Evolutionary conservation across 2,329 filamentous ascomycete species (phyloP).

Genomic region (Fusarium odoratissimum): DNA sequence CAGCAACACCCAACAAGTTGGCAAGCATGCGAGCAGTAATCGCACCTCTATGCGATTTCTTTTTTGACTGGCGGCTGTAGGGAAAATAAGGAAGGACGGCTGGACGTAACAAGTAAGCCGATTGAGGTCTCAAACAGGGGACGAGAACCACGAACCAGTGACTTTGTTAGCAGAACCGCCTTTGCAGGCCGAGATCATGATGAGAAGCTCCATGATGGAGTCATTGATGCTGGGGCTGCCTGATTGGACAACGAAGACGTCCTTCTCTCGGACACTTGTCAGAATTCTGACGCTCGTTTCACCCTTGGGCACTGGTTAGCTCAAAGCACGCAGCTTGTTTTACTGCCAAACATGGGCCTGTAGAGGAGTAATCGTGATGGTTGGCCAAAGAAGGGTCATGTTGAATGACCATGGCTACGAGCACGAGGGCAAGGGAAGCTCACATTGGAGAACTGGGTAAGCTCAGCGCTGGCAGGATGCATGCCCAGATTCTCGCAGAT

Average conservation of each 20-base stretch:
- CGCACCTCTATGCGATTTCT: constrained; percentile 95
- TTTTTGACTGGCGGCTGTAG: constrained; percentile 99
- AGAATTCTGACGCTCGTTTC: constrained; percentile 77
- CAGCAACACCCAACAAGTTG: constrained; percentile 91
- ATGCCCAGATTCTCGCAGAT: constrained; percentile 77
- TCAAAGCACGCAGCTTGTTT: constrained; percentile 16
- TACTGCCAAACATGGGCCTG: constrained; percentile 4
- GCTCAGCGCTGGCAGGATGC: constrained; percentile 71
- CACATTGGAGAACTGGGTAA: constrained; percentile 78
- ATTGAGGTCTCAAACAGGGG: constrained; percentile 24
- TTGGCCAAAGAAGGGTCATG: constrained; percentile 15
- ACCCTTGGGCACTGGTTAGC: constrained; percentile 59
- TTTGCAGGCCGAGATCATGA: constrained; percentile 99
- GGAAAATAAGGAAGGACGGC: constrained; percentile 95
- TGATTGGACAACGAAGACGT: constrained; percentile 98
- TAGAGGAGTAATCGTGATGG: constrained; percentile 3
- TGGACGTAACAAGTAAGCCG: constrained; percentile 51
- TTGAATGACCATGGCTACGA: constrained; percentile 20
- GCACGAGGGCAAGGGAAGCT: constrained; percentile 50
- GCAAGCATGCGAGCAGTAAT: constrained; percentile 98
- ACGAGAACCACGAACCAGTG: constrained; percentile 74
- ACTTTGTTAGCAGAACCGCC: constrained; percentile 96
- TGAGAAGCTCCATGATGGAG: constrained; percentile 98
- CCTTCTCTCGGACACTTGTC: constrained; percentile 90
- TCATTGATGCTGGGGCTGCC: constrained; percentile 97